A percentile compares a stretch with the other conserved stretches of the same genome.
Conservation (phyloP, 805 yeast species). For the Teunomyces panamensis region DNA sequence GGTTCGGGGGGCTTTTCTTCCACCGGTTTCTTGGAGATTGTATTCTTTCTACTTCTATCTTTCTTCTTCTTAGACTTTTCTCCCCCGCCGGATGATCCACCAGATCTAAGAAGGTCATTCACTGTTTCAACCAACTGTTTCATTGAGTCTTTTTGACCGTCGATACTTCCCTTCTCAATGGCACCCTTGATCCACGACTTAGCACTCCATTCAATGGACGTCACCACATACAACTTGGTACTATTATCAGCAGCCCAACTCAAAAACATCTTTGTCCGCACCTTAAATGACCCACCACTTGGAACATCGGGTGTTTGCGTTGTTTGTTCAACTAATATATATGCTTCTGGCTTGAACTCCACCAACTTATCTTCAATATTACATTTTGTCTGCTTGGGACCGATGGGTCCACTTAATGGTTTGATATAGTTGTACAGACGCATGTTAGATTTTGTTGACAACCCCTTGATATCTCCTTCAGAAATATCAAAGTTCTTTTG, state of each 20-base stretch:
- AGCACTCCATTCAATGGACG: conserved; percentile 83
- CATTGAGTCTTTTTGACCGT: conserved; percentile 73
- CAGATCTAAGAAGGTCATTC: conserved; percentile 31
- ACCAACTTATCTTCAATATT: conserved; percentile 52
- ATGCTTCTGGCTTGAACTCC: conserved; percentile 47
- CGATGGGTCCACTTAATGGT: conserved; percentile 76
- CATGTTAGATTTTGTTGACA: conserved; percentile 37
- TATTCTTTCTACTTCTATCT: conserved; percentile 11
- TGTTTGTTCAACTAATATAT: conserved; percentile 58
- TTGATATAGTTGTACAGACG: conserved; percentile 67
- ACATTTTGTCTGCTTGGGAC: conserved; percentile 89
- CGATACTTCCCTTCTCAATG: conserved; percentile 77
- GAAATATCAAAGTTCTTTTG: conserved; percentile 25
- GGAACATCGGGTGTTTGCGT: conserved; percentile 93
- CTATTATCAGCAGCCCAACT: conserved; percentile 70
- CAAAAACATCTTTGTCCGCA: conserved; percentile 66
- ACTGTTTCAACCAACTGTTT: conserved; percentile 48
- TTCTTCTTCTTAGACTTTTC: conserved; percentile 9
- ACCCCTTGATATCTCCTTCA: conserved; percentile 26
- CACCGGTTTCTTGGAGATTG: conserved; percentile 4
- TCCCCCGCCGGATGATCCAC: conserved; percentile 9
- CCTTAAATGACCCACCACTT: conserved; percentile 77
- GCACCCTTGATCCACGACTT: conserved; percentile 89
- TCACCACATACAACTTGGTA: conserved; percentile 64
- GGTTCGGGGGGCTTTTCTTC: conserved; percentile 2